Base-by-base conservation (phyloP, 345 rosid species). In the Clarkia xantiana region DNA sequence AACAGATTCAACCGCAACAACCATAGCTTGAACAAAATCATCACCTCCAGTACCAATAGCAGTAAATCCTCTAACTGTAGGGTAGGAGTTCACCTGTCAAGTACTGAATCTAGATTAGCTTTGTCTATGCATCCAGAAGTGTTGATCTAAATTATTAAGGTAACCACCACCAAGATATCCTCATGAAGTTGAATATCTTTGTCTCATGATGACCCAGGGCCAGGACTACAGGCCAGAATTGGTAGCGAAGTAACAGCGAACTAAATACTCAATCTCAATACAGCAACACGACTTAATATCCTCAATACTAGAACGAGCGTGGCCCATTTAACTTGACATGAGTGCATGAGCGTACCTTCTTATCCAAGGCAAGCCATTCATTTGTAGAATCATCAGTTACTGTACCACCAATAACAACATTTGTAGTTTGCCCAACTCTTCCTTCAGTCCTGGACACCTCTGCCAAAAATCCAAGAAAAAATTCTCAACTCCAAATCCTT, bases 11-110 rank as follows among this genome's bases (percentile, higher is more conserved):
- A 91, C 94, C 0, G 98, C 96, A 72, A 91, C 76, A 60, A 91
- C 79, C 98, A 91, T 86, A 36, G 94, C 75, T 54, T 84, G 98
- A 57, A 86, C 94, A 71, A 90, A 90, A 67, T 90, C 97, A 52
- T 90, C 88, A 42, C 97, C 97, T 25, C 97, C 95, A 25, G 94
- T 90, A 59, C 94, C 97, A 59, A 90, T 90, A 5, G 95, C 94
- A 4, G 88, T 86, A 75, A 90, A 90, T 46, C 95, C 95, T 75
- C 95, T 77, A 51, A 80, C 97, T 4, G 91, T 82, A 2, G 95
- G 97, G 71, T 90, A 90, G 6, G 88, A 73, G 59, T 90, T 90
- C 38, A 90, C 97, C 95, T 90, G 69, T 57, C 36, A 10, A 29
- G 36, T 29, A 29, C 6, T 29, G 36, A 29, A 29, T 29, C 36